Conservation (phyloP, 148 eudicot genomes). For the Rheum nobile region DNA sequence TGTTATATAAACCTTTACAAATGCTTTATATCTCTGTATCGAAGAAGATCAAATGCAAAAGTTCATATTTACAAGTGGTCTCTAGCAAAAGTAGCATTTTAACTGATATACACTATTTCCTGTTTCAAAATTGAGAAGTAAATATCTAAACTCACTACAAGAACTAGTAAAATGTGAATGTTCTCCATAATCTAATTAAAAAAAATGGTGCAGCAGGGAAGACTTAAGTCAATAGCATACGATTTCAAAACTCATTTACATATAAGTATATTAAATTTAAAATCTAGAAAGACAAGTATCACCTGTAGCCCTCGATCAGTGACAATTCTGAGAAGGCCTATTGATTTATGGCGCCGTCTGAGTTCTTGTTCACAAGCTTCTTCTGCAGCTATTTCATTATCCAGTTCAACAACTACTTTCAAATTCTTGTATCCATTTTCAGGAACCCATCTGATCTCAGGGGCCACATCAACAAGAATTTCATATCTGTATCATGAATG, state of each 20-base stretch:
- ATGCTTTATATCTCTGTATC: not conserved
- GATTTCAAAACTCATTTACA: too few relatives aligned
- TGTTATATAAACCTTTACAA: not conserved
- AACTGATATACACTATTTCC: not conserved
- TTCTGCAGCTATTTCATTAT: slow-evolving; percentile 77
- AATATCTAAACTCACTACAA: not conserved
- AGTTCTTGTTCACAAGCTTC: slow-evolving; percentile 69
- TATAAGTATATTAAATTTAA: too few relatives aligned
- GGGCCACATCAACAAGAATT: slow-evolving; percentile 71
- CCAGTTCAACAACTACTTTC: slow-evolving; percentile 80
- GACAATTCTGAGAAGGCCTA: slow-evolving; percentile 69
- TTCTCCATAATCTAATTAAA: not conserved
- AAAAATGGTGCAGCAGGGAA: not conserved
- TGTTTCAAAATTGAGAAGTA: not conserved
- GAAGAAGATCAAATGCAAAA: not conserved
- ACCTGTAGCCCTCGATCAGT: slow-evolving; percentile 91
- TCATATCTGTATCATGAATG: slow-evolving; percentile 52
- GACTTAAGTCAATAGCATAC: not conserved
- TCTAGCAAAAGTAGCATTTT: not conserved
- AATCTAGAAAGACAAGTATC: slow-evolving; percentile 10
- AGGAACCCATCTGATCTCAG: slow-evolving; percentile 78
- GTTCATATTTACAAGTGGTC: not conserved
- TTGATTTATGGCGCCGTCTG: slow-evolving; percentile 63
- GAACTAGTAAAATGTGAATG: not conserved
- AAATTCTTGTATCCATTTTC: slow-evolving; percentile 83